These are phyloP conservation scores for Trichoderma citrinoviride DNA, from an alignment of 2,329 filamentous ascomycete genomes.

Conservation along the genomic window DNA sequence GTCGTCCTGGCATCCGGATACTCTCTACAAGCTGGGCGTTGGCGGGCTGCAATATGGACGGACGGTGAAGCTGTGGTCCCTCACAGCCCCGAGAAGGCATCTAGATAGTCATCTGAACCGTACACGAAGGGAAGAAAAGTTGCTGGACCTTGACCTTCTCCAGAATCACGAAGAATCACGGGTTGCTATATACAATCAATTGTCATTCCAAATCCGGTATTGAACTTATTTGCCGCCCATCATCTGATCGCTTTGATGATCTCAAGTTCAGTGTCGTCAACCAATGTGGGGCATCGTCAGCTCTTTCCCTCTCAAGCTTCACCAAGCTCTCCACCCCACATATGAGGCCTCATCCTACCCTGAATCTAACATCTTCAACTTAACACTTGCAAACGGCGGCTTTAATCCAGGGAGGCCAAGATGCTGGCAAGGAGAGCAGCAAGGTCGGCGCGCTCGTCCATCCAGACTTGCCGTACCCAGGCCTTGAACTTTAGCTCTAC, in stretches of 20 bases:
- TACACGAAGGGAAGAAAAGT: background rate
- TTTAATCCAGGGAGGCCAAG: background rate
- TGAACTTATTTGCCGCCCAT: background rate
- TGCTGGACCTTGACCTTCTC: background rate
- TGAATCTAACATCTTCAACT: background rate
- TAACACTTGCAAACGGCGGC: background rate
- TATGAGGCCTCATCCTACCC: background rate
- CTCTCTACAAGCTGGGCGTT: background rate
- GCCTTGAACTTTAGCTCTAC: constrained; percentile 38
- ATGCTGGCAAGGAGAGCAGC: constrained; percentile 22
- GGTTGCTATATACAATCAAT: background rate
- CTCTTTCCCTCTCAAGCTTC: background rate
- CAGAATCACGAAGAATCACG: background rate
- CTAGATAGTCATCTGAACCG: background rate
- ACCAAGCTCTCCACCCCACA: background rate
- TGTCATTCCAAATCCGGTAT: background rate
- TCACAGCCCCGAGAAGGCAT: background rate
- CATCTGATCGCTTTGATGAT: background rate
- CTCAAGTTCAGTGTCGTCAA: background rate
- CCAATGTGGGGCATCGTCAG: background rate
- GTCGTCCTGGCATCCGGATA: background rate
- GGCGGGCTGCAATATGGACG: background rate
- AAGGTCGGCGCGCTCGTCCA: background rate
- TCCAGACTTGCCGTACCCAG: constrained; percentile 8
- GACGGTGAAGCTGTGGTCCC: background rate